Conservation (phyloP, 2,329 filamentous ascomycete species). For the Reticulascus tulasneorum region DNA sequence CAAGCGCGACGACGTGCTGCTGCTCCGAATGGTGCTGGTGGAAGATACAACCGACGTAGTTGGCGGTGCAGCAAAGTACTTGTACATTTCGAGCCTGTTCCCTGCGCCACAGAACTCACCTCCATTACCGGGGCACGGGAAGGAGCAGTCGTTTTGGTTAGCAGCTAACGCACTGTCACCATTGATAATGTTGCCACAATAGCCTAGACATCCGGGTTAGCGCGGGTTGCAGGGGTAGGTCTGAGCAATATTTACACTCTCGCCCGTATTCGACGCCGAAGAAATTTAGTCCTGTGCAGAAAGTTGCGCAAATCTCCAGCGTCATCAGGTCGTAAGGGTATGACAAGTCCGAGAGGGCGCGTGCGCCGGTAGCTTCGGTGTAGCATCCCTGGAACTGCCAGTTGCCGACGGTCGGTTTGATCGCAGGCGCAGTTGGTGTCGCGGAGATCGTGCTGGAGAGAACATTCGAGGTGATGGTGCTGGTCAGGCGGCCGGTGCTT, state of each 20-base stretch:
- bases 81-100: slow-evolving; percentile 2
- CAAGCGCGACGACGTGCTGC: no score
- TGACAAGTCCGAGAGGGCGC: slow-evolving; percentile 23
- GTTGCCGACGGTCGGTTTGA: slow-evolving; percentile 16
- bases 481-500: neutral
- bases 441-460: slow-evolving; percentile 6
- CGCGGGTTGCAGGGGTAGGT: no score
- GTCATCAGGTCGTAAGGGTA: slow-evolving; percentile 28
- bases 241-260: slow-evolving; percentile 25
- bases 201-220: slow-evolving; percentile 2
- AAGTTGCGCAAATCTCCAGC: slow-evolving; percentile 24
- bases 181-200: slow-evolving; percentile 1
- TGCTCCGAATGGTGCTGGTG: neutral
- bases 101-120: slow-evolving; percentile 1
- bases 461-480: slow-evolving; percentile 4
- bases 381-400: slow-evolving; percentile 31
- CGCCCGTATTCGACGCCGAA: slow-evolving; percentile 29
- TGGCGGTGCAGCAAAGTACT: no score
- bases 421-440: slow-evolving; percentile 12
- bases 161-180: slow-evolving; percentile 7
- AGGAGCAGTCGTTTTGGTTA: slow-evolving; percentile 2
- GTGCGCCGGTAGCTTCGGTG: slow-evolving; percentile 23
- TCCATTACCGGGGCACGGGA: slow-evolving; percentile 3
- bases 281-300: slow-evolving; percentile 22
- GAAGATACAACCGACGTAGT: neutral